Evolutionary conservation across 176 grass and related monocot genomes (phyloP), one percentile per base, ranked within the genome.

Genomic region (Saccharum officinarum): DNA sequence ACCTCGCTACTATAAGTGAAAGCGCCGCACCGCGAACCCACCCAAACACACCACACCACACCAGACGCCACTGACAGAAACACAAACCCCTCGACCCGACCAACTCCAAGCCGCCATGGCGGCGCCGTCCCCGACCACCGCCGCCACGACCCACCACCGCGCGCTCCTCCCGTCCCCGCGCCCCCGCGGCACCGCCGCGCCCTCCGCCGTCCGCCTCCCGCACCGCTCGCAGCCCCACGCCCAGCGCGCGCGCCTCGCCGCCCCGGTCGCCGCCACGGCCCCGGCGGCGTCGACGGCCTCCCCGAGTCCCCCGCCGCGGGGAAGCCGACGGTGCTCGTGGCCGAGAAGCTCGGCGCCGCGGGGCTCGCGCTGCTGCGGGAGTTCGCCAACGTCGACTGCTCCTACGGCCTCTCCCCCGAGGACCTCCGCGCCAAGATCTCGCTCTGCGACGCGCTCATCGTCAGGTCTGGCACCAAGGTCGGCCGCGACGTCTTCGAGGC

Each of bases 341-440:
- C 94, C 16, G 92, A 97, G 94, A 97, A 97, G 85, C 94, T 97
- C 8, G 94, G 94, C 76, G 85, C 87, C 46, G 92, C 92, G 22
- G 94, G 94, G 0, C 75, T 97, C 6, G 87, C 73, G 22, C 89
- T 97, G 6, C 85, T 94, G 9, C 82, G 71, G 49, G 89, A 94
- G 89, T 97, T 92, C 80, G 94, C 87, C 50, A 90, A 97, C 86
- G 94, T 97, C 15, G 94, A 97, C 64, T 97, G 94, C 92, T 88
- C 94, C 80, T 97, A 97, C 72, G 89, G 92, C 47, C 82, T 97
- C 71, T 81, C 89, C 47, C 94, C 88, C 60, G 94, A 97, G 75
- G 94, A 97, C 44, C 92, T 97, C 83, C 87, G 92, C 78, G 86
- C 94, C 80, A 97, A 97, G 89, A 89, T 94, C 92, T 71, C 89